Conservation (phyloP, 2,329 filamentous ascomycete genomes). For the Venturia effusa region DNA sequence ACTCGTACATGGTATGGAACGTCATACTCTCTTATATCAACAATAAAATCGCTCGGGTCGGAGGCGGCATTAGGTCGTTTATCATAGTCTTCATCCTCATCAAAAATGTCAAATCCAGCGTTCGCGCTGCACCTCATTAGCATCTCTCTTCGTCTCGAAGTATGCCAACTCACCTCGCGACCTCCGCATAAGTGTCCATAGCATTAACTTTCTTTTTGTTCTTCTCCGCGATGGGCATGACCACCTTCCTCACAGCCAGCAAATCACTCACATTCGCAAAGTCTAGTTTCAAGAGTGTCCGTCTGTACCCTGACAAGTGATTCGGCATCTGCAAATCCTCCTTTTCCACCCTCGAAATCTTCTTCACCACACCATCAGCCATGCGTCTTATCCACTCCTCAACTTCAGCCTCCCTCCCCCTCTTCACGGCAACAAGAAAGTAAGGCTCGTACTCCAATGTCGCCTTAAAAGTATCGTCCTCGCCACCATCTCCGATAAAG, state of each 20-base stretch:
- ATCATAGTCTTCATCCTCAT: conserved; percentile 75
- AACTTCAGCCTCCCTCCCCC: conserved; percentile 79
- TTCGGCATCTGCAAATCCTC: conserved; percentile 94
- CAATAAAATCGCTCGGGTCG: conserved; percentile 92
- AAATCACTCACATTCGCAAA: conserved; percentile 85
- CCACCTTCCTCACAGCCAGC: conserved; percentile 68
- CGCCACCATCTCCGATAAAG: conserved; percentile 66
- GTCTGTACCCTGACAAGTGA: conserved; percentile 79
- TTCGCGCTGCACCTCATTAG: conserved; percentile 45
- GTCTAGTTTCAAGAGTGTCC: conserved; percentile 75
- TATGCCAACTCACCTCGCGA: conserved; percentile 60
- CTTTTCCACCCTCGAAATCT: conserved; percentile 67
- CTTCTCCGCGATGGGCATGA: conserved; percentile 87
- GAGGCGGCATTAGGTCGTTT: conserved; percentile 66
- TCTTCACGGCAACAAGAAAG: conserved; percentile 83
- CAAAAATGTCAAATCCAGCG: conserved; percentile 88
- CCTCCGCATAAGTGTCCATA: conserved; percentile 97
- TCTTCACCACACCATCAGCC: conserved; percentile 74
- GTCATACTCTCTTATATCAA: conserved; percentile 98
- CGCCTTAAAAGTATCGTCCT: conserved; percentile 85
- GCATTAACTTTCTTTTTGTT: conserved; percentile 94
- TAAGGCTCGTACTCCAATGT: conserved; percentile 96
- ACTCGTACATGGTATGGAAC: conserved; percentile 99
- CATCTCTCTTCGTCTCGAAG: neutral
- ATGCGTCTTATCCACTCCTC: conserved; percentile 84